Percentiles rank a stretch among this genome's conserved stretches.
Conservation (phyloP, 1,284 basidiomycete genomes). For the Trametes polyzona region DNA sequence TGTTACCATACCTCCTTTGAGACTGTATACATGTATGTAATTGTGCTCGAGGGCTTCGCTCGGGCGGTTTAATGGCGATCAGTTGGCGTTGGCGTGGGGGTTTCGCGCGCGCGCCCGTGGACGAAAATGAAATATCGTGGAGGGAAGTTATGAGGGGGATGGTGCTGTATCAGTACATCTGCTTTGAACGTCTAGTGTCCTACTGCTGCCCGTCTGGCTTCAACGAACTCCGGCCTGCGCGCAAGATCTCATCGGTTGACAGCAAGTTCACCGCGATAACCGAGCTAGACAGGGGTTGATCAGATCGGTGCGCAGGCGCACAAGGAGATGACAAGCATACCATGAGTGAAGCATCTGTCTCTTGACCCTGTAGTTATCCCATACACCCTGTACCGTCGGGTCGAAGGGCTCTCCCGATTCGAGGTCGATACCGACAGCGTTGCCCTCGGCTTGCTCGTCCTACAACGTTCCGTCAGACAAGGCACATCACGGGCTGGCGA, state of each 20-base stretch:
- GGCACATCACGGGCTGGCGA: slow-evolving; percentile 15
- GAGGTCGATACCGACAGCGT: slow-evolving; percentile 89
- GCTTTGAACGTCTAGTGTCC: slow-evolving; percentile 7
- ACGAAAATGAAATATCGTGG: background rate
- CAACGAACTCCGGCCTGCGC: slow-evolving; percentile 90
- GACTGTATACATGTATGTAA: slow-evolving; percentile 26
- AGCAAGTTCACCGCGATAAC: slow-evolving; percentile 97
- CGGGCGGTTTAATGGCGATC: slow-evolving; percentile 21
- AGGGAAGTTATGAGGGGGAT: background rate
- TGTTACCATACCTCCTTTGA: slow-evolving; percentile 18
- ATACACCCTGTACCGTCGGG: slow-evolving; percentile 93
- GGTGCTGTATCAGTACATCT: slow-evolving; percentile 19
- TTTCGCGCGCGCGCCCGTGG: background rate
- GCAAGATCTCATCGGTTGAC: slow-evolving; percentile 94
- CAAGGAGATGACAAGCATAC: slow-evolving; percentile 49
- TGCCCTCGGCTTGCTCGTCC: slow-evolving; percentile 94
- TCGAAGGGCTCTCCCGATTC: slow-evolving; percentile 96
- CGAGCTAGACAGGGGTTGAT: slow-evolving; percentile 58
- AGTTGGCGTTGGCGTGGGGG: background rate
- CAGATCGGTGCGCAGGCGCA: slow-evolving; percentile 15
- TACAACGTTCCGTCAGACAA: slow-evolving; percentile 37
- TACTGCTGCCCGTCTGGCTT: slow-evolving; percentile 76
- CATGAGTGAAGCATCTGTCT: slow-evolving; percentile 98
- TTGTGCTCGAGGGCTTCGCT: slow-evolving; percentile 14
- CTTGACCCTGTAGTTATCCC: slow-evolving; percentile 99